phyloP scores from a whole-genome alignment of 2,329 filamentous ascomycete species.

The Apiospora kogelbergensis region DNA sequence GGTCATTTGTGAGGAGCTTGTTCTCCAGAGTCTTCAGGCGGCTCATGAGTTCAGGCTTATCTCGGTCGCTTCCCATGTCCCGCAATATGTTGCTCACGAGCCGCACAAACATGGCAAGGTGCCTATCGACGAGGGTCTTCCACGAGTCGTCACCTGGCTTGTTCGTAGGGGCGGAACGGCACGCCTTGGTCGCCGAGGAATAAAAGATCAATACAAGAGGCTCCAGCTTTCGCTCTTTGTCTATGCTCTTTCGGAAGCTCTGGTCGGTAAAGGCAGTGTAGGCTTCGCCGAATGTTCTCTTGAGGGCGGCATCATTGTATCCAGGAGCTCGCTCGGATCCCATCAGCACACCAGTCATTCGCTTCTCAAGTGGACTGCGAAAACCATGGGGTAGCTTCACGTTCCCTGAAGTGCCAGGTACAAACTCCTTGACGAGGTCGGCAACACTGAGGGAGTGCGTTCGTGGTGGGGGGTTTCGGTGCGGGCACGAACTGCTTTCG shows the following conservation, averaged over 20 bases:
- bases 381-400: slow-evolving; percentile 60
- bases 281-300: slow-evolving; percentile 91
- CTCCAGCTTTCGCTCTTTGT: slow-evolving; percentile 91
- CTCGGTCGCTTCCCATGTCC: slow-evolving; percentile 80
- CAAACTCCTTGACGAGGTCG: slow-evolving; percentile 87
- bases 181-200: slow-evolving; percentile 87
- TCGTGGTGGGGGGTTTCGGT: slow-evolving; percentile 58
- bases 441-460: slow-evolving; percentile 68
- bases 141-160: slow-evolving; percentile 78
- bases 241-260: slow-evolving; percentile 84
- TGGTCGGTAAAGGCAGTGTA: slow-evolving; percentile 90
- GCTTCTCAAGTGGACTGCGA: slow-evolving; percentile 58
- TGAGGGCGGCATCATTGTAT: slow-evolving; percentile 86
- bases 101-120: slow-evolving; percentile 91
- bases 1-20: slow-evolving; percentile 90
- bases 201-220: slow-evolving; percentile 95
- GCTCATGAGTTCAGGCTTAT: slow-evolving; percentile 79
- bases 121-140: slow-evolving; percentile 89
- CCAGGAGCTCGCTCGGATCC: slow-evolving; percentile 83
- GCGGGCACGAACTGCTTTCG: slow-evolving; percentile 80
- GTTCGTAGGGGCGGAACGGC: slow-evolving; percentile 67
- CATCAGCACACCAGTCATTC: slow-evolving; percentile 76
- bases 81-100: slow-evolving; percentile 78
- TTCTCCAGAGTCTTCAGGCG: slow-evolving; percentile 82
- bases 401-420: slow-evolving; percentile 47